Percentiles rank a stretch among this genome's conserved stretches.
These are phyloP conservation scores for Tylopilus sp. DNA, from an alignment of 768 basidiomycete genomes.

Conservation along the genomic window DNA sequence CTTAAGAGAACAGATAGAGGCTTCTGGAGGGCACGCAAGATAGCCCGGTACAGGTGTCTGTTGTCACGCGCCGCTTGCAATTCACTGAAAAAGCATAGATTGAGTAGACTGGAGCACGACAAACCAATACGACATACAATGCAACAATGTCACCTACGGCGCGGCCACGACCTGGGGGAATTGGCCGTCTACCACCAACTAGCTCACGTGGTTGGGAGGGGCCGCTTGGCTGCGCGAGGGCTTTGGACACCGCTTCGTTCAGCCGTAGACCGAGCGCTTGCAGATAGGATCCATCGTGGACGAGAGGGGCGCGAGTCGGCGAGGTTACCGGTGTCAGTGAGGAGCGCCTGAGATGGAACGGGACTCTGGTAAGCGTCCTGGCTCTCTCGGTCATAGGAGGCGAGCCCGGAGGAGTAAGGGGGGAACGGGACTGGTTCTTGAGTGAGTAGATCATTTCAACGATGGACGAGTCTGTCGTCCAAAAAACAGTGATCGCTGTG, in stretches of 20 bases:
- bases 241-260: constrained; percentile 78
- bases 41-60: constrained; percentile 62
- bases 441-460: constrained; percentile 57
- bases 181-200: constrained; percentile 63
- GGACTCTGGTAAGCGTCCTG: constrained; percentile 55
- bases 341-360: constrained; percentile 58
- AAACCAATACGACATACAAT: constrained; percentile 47
- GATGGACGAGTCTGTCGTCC: background rate
- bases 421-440: constrained; percentile 64
- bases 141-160: constrained; percentile 66
- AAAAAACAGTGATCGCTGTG: constrained; percentile 21
- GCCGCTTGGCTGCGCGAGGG: constrained; percentile 62
- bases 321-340: constrained; percentile 36
- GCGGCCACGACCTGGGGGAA: constrained; percentile 71
- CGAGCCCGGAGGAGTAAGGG: constrained; percentile 42
- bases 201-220: constrained; percentile 49
- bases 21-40: constrained; percentile 69
- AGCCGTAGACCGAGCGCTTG: constrained; percentile 73
- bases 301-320: constrained; percentile 40
- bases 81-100: constrained; percentile 46
- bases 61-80: constrained; percentile 62
- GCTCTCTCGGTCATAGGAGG: constrained; percentile 40
- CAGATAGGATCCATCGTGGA: constrained; percentile 79
- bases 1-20: constrained; percentile 72
- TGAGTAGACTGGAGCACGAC: constrained; percentile 12